These are phyloP conservation scores for Sporothrix euskadiensis DNA, from an alignment of 2,329 filamentous ascomycete genomes.

Conservation along the genomic window DNA sequence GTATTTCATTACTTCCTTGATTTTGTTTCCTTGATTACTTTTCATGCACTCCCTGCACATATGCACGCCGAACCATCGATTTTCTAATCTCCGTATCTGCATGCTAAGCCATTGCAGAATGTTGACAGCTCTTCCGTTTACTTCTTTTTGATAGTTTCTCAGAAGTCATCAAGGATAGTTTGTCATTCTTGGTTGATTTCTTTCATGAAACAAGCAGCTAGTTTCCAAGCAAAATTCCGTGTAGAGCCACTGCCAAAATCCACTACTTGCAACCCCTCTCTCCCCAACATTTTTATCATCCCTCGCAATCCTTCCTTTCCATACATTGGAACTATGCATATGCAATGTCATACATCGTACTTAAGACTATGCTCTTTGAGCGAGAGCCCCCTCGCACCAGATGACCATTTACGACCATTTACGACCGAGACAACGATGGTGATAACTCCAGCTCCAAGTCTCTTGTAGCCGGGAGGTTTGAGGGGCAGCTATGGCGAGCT, in stretches of 20 bases:
- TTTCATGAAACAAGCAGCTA: not conserved
- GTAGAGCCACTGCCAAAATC: too few relatives aligned
- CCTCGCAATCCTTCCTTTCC: not conserved
- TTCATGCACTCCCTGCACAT: not conserved
- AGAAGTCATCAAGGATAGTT: not conserved
- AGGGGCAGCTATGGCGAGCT: not conserved
- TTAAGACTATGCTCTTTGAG: not conserved
- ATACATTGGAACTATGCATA: not conserved
- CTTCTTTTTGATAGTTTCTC: not conserved
- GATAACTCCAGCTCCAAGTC: not conserved
- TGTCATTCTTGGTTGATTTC: not conserved
- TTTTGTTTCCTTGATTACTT: not conserved
- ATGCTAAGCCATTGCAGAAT: not conserved
- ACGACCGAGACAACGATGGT: not conserved
- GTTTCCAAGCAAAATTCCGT: not conserved
- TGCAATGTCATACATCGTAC: not conserved
- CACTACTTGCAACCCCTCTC: not conserved
- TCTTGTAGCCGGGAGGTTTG: not conserved
- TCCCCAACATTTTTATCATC: not conserved
- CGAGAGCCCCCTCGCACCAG: not conserved
- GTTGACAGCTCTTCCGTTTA: not conserved
- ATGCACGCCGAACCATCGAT: not conserved
- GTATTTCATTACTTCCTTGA: too few relatives aligned
- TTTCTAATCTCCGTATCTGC: not conserved
- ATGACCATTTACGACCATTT: not conserved